phyloP scores from a whole-genome alignment of 345 rosid species.

The Citrus cavaleriei region DNA sequence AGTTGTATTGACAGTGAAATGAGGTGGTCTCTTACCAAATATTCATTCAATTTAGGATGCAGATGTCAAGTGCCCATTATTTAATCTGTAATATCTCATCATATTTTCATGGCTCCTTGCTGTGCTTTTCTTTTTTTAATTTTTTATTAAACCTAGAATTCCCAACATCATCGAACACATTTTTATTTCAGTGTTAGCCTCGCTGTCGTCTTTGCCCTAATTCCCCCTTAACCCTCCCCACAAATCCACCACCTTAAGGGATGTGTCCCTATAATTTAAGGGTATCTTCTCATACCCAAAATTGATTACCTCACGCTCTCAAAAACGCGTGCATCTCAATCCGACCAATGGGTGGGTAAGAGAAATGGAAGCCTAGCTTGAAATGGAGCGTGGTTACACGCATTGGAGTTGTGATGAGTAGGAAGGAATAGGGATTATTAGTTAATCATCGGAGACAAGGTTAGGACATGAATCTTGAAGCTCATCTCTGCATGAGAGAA shows the following conservation, averaged over 20 bases:
- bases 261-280: conserved; percentile 12
- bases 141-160: neutral
- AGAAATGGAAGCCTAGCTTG: neutral
- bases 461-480: conserved; percentile 29
- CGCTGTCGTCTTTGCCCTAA: neutral
- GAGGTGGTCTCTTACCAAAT: no score
- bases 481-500: conserved; percentile 2
- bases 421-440: neutral
- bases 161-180: neutral
- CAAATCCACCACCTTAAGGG: conserved; percentile 22
- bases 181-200: neutral
- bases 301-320: neutral
- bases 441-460: conserved; percentile 24
- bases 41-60: neutral
- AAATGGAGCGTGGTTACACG: neutral
- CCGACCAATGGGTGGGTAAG: neutral
- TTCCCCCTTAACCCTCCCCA: neutral
- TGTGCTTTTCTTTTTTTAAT: neutral
- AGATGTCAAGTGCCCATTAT: neutral
- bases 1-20: neutral
- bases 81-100: neutral
- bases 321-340: neutral
- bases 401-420: neutral
- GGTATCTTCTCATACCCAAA: neutral
- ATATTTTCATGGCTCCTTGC: neutral